Conservation (phyloP, 1,284 basidiomycete species). For the Peniophora sp. region DNA sequence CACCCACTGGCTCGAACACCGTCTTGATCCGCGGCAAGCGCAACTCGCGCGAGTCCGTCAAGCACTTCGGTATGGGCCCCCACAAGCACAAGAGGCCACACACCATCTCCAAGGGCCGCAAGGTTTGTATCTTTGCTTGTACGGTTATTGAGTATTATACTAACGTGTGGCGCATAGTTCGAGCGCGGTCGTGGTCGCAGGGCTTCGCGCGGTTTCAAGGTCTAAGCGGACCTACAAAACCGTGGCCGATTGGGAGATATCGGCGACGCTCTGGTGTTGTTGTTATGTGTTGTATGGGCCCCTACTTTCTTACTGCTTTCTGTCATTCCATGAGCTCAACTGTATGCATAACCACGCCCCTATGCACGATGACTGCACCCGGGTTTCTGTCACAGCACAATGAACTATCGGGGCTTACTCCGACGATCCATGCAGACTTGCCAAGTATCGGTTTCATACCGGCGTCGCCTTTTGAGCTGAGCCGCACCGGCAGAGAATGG, state of each 20-base stretch:
- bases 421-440: no score
- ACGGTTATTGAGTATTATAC: not conserved
- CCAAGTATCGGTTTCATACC: no score
- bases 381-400: no score
- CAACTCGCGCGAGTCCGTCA: conserved; percentile 90
- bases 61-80: conserved; percentile 94
- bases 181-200: conserved; percentile 89
- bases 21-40: conserved; percentile 88
- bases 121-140: conserved; percentile 35
- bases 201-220: conserved; percentile 89
- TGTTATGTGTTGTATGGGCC: conserved; percentile 12
- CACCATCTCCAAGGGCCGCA: conserved; percentile 93
- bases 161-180: conserved; percentile 43
- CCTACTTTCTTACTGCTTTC: conserved; percentile 4
- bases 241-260: conserved; percentile 17
- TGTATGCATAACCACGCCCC: conserved; percentile 9
- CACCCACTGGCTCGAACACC: conserved; percentile 94
- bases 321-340: conserved; percentile 7
- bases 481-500: no score
- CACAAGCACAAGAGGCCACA: conserved; percentile 95
- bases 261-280: conserved; percentile 16
- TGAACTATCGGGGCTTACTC: no score
- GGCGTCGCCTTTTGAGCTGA: no score
- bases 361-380: no score
- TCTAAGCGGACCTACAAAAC: conserved; percentile 40